Percentiles rank a stretch among this genome's conserved stretches.
Evolutionary conservation across 805 yeast species (phyloP).

Genomic region (Saccharomycopsis sp.): DNA sequence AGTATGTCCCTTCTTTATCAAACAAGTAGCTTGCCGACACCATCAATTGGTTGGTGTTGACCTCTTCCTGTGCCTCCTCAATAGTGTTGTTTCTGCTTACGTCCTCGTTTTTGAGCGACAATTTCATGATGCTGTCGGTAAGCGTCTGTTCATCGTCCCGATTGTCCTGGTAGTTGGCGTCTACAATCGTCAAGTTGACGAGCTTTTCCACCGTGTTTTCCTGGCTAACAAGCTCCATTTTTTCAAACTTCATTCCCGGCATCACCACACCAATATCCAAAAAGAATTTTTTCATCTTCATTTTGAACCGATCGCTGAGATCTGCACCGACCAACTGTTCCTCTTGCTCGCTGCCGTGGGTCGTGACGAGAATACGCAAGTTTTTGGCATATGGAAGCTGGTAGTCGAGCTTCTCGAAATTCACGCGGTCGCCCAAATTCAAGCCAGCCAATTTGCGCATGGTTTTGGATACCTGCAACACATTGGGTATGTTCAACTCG

Average conservation of each 20-base stretch:
- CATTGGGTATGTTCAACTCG: conserved; percentile 29
- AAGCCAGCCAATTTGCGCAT: conserved; percentile 37
- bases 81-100: neutral
- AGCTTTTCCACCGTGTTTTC: conserved; percentile 23
- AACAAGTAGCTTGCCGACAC: conserved; percentile 45
- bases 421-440: conserved; percentile 45
- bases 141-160: conserved; percentile 23
- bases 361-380: conserved; percentile 31
- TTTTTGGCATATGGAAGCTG: conserved; percentile 44
- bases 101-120: conserved; percentile 28
- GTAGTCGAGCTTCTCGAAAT: conserved; percentile 36
- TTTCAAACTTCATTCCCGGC: conserved; percentile 42
- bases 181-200: conserved; percentile 27
- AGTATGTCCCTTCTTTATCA: conserved; percentile 30
- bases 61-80: conserved; percentile 1
- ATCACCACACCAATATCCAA: conserved; percentile 53
- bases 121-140: conserved; percentile 30
- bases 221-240: conserved; percentile 22
- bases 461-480: conserved; percentile 43
- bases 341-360: neutral
- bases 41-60: conserved; percentile 22
- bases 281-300: conserved; percentile 35
- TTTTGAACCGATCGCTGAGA: conserved; percentile 1
- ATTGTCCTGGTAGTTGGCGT: conserved; percentile 27
- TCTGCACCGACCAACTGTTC: conserved; percentile 2